Evolutionary conservation across 148 eudicot genomes (phyloP).

Genomic region (Rhododendron kiyosumense): DNA sequence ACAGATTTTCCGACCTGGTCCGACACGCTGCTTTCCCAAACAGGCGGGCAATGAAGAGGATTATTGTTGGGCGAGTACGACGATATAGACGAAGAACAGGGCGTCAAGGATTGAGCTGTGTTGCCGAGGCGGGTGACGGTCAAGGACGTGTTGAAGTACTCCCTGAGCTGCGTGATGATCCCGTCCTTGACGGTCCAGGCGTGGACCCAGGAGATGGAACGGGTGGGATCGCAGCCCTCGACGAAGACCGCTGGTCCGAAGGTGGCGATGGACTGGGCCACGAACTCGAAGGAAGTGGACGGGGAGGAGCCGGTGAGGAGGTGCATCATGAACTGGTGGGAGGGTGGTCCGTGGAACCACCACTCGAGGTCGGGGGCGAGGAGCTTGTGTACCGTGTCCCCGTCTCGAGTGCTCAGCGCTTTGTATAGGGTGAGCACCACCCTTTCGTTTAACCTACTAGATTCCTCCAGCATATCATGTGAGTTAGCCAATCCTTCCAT

Average conservation of each 20-base stretch:
- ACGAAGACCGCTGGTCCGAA: conserved; percentile 44
- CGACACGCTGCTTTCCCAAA: conserved; percentile 30
- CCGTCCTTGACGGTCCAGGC: conserved; percentile 60
- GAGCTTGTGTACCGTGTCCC: conserved; percentile 36
- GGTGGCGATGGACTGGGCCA: conserved; percentile 36
- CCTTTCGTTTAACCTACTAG: conserved; percentile 19
- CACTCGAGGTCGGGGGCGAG: conserved; percentile 62
- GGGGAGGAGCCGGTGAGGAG: conserved; percentile 39
- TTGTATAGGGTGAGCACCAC: conserved; percentile 51
- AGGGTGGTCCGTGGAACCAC: conserved; percentile 82
- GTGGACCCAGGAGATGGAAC: conserved; percentile 63
- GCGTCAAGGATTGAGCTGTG: neutral
- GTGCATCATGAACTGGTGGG: conserved; percentile 65
- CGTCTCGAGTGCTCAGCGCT: conserved; percentile 56
- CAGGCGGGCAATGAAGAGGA: conserved; percentile 23
- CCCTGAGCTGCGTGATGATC: conserved; percentile 37
- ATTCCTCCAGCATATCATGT: conserved; percentile 12
- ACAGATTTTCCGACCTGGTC: conserved; percentile 27
- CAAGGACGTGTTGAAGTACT: conserved; percentile 41
- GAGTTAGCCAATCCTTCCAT: conserved; percentile 41
- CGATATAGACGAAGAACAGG: neutral
- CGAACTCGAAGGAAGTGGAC: conserved; percentile 27
- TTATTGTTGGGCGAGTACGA: neutral
- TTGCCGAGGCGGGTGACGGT: conserved; percentile 34
- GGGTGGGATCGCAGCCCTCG: conserved; percentile 54